Evolutionary conservation across 495 filamentous ascomycete genomes (phyloP), one percentile per base, ranked within the genome.

Genomic region (Aspergillus leporis): DNA sequence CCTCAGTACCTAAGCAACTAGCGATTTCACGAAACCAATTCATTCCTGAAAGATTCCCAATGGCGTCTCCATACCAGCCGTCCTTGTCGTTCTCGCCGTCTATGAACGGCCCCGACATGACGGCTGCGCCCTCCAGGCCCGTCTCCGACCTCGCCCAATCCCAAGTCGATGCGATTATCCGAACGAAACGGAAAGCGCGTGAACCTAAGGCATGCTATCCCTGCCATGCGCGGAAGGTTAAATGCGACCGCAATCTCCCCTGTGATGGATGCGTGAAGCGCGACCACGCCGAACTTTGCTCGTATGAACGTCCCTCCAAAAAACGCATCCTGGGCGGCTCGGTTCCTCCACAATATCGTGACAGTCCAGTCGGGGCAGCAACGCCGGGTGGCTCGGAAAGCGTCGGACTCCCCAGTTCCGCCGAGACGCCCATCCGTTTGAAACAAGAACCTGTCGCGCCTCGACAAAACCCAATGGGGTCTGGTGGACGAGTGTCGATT

Each of bases 221-320:
- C 30, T 90, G 87, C 70, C 78, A 88, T 60, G 85, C 87, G 69
- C 78, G 87, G 22, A 90, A 90, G 63, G 87, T 90, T 43, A 90
- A 87, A 74, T 90, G 87, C 66, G 86, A 89, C 70, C 87, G 88
- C 63, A 85, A 88, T 55, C 77, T 85, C 47, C 87, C 87, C 1
- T 90, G 87, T 68, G 85, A 89, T 64, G 86, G 87, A 36, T 90
- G 87, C 64, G 81, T 88, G 62, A 89, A 89, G 75, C 80, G 87
- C 59, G 86, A 89, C 57, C 87, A 90, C 67, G 81, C 86, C 8
- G 81, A 85, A 66, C 77, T 90, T 31, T 90, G 87, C 63, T 88
- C 85, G 14, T 90, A 89, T 71, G 88, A 88, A 68, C 85, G 86
- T 1, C 88, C 88, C 59, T 78, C 82, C 18, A 83, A 86, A 49